A percentile compares a stretch with the other conserved stretches of the same genome.
These are phyloP conservation scores for Trametes gibbosa DNA, from an alignment of 768 basidiomycete species.

Conservation along the genomic window DNA sequence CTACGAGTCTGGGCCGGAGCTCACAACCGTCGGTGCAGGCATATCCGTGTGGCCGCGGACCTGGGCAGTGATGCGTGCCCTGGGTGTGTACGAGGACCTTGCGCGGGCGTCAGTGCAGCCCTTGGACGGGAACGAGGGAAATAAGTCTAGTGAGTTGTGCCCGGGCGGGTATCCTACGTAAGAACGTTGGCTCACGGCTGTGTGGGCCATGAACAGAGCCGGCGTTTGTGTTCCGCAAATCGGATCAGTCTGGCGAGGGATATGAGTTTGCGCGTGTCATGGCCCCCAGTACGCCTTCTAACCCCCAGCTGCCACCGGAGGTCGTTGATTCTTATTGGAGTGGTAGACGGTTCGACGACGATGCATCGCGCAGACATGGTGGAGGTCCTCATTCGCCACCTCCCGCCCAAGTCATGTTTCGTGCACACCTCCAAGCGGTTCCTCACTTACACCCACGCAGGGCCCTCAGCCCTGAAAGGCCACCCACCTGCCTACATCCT, in stretches of 20 bases:
- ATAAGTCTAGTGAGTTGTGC: neutral
- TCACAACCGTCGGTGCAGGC: slow-evolving; percentile 42
- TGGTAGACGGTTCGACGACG: slow-evolving; percentile 23
- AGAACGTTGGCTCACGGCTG: too few relatives aligned
- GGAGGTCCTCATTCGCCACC: slow-evolving; percentile 18
- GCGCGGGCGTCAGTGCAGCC: slow-evolving; percentile 16
- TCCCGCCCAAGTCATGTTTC: slow-evolving; percentile 15
- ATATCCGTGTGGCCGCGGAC: slow-evolving; percentile 46
- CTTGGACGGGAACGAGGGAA: neutral
- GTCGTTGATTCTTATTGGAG: neutral
- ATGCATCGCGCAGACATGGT: slow-evolving; percentile 30
- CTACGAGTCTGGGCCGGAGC: slow-evolving; percentile 45
- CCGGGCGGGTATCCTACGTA: too few relatives aligned
- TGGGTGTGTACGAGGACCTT: slow-evolving; percentile 36
- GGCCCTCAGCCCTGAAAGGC: neutral
- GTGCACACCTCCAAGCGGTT: slow-evolving; percentile 27
- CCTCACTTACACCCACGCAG: slow-evolving; percentile 15
- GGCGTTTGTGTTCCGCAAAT: slow-evolving; percentile 24
- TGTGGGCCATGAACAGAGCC: too few relatives aligned
- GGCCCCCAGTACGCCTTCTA: slow-evolving; percentile 27
- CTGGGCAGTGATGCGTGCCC: slow-evolving; percentile 41
- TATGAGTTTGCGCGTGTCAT: slow-evolving; percentile 22
- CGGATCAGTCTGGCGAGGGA: slow-evolving; percentile 20
- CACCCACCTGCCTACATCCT: slow-evolving; percentile 9
- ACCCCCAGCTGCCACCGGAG: too few relatives aligned